phyloP scores from a whole-genome alignment of 1,284 basidiomycete species.

The Irpex lacteus region DNA sequence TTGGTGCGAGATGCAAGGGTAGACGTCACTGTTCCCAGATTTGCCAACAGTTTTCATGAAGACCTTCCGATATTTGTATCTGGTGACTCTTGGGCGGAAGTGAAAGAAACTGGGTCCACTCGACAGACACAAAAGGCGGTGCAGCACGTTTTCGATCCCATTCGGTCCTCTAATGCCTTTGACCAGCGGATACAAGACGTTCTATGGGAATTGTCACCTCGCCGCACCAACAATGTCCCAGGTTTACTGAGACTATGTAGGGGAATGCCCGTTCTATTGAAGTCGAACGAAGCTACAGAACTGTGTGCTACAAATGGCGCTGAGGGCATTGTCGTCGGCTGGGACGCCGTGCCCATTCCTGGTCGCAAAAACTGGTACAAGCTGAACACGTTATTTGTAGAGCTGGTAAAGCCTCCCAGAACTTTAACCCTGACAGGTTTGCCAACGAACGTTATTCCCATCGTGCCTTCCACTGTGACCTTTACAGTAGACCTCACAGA shows the following conservation, averaged over 20 bases:
- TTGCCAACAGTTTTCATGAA: neutral
- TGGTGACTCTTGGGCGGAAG: neutral
- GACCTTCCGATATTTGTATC: neutral
- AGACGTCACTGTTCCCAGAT: neutral
- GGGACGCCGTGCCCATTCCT: slow-evolving; percentile 20
- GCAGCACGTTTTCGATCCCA: neutral
- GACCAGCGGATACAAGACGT: neutral
- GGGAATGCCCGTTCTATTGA: slow-evolving; percentile 39
- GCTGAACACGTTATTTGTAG: neutral
- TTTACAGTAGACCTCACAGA: neutral
- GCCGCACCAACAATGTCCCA: neutral
- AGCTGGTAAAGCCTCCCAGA: neutral
- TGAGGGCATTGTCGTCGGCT: slow-evolving; percentile 32
- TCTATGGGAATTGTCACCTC: neutral
- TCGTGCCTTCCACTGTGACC: neutral
- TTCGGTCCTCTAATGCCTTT: neutral
- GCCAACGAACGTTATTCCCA: neutral
- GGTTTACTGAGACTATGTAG: slow-evolving; percentile 30
- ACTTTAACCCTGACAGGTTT: neutral
- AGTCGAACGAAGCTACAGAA: slow-evolving; percentile 35
- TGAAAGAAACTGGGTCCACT: too few relatives aligned
- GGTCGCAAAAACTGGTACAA: neutral
- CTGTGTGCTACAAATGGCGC: slow-evolving; percentile 40
- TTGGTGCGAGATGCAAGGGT: neutral
- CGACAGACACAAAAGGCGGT: too few relatives aligned